Evolutionary conservation across 148 eudicot genomes (phyloP).

Genomic region (Persicaria maculosa): DNA sequence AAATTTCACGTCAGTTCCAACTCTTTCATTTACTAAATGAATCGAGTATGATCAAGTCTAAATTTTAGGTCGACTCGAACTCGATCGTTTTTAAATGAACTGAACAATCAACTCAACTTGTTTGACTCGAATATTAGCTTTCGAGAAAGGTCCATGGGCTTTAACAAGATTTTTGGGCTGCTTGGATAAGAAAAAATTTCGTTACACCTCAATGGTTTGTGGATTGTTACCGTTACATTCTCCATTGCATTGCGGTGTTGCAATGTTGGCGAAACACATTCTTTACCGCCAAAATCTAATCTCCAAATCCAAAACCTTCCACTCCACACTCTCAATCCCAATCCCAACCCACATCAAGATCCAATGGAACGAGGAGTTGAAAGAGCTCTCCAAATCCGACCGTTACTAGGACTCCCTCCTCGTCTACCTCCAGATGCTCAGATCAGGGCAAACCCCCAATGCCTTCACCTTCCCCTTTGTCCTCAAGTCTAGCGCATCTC

Average conservation of each 20-base stretch:
- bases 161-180: too few species aligned
- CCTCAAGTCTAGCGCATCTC: slow-evolving; percentile 57
- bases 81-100: too few species aligned
- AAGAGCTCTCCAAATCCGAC: slow-evolving; percentile 41
- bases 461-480: slow-evolving; percentile 67
- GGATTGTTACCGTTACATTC: too few species aligned
- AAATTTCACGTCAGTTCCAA: too few species aligned
- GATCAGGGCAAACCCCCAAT: slow-evolving; percentile 37
- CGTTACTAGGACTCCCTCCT: slow-evolving; percentile 37
- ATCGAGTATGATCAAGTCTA: too few species aligned
- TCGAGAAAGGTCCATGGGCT: too few species aligned
- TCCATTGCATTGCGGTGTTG: neutral
- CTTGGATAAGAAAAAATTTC: too few species aligned
- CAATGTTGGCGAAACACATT: slow-evolving; percentile 6
- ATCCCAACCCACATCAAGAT: neutral
- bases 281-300: slow-evolving; percentile 16
- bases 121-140: too few species aligned
- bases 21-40: too few species aligned
- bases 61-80: too few species aligned
- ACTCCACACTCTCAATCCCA: neutral
- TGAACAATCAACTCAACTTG: too few species aligned
- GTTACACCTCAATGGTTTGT: too few species aligned
- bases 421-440: slow-evolving; percentile 59
- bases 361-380: slow-evolving; percentile 50
- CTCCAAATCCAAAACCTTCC: neutral